Conservation (phyloP, 805 yeast species). For the Torulaspora franciscae region DNA sequence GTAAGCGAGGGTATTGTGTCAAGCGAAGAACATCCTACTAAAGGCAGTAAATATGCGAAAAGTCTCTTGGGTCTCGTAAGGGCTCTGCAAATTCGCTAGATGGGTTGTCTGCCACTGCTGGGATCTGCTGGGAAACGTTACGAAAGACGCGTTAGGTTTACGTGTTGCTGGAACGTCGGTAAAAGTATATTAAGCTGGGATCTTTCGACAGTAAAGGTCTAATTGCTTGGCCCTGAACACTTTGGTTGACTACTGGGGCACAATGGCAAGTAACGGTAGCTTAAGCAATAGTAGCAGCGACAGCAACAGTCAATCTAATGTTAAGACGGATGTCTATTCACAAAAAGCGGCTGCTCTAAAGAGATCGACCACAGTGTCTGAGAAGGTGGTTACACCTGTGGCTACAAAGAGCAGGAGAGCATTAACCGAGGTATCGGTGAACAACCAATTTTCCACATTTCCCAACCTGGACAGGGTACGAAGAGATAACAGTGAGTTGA, state of each 20-base stretch:
- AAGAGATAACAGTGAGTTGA: constrained; percentile 20
- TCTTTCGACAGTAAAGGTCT: not conserved
- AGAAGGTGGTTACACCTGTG: constrained; percentile 10
- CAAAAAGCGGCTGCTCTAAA: constrained; percentile 3
- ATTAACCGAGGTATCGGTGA: constrained; percentile 16
- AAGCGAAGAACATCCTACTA: not conserved
- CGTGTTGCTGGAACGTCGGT: not conserved
- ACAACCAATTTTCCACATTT: constrained; percentile 7
- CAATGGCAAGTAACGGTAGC: constrained; percentile 6
- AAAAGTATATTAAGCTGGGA: not conserved
- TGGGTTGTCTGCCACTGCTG: not conserved
- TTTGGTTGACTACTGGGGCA: not conserved
- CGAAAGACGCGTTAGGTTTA: constrained; percentile 1
- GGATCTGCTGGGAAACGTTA: not conserved
- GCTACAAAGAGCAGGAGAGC: constrained; percentile 14
- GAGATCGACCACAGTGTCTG: not conserved
- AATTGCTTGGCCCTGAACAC: not conserved
- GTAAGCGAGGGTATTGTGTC: constrained; percentile 11
- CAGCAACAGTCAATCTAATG: not conserved
- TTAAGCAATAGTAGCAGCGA: constrained; percentile 8
- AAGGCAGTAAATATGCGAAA: constrained; percentile 3
- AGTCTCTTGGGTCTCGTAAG: not conserved
- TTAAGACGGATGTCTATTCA: not conserved
- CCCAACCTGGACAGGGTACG: constrained; percentile 15
- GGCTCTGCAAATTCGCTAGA: not conserved